Evolutionary conservation across 352 stramenopile species (phyloP).

Genomic region (Phytopythium sindhum): DNA sequence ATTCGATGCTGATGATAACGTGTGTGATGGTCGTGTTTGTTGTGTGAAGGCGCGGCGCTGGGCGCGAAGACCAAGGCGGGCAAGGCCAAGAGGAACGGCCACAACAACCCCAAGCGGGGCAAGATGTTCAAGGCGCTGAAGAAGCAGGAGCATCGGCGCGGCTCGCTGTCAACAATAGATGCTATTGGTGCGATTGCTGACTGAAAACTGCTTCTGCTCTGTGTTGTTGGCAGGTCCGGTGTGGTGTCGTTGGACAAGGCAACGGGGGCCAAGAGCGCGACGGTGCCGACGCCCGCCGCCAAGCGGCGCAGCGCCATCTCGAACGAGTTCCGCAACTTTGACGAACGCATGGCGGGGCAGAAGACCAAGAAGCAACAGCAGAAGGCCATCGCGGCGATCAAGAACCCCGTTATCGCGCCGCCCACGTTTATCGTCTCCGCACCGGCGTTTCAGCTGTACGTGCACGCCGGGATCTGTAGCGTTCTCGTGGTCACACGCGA

Average conservation of each 20-base stretch:
- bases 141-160: conserved; percentile 58
- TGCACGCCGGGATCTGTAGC: conserved; percentile 6
- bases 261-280: conserved; percentile 18
- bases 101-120: conserved; percentile 56
- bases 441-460: conserved; percentile 74
- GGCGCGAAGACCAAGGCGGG: conserved; percentile 18
- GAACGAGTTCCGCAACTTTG: conserved; percentile 73
- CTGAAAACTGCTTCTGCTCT: neutral
- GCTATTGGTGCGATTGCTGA: neutral
- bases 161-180: neutral
- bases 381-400: conserved; percentile 11
- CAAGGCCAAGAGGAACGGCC: conserved; percentile 44
- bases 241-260: conserved; percentile 41
- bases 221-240: conserved; percentile 18
- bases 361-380: conserved; percentile 18
- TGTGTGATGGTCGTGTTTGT: neutral
- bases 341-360: conserved; percentile 64
- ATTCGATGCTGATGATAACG: neutral
- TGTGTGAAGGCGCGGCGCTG: neutral
- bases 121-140: conserved; percentile 67
- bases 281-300: conserved; percentile 14
- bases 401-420: conserved; percentile 31
- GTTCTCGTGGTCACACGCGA: neutral
- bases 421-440: conserved; percentile 60
- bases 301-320: conserved; percentile 36